phyloP scores from a whole-genome alignment of 495 filamentous ascomycete species.

The Cercophora newfieldiana region DNA sequence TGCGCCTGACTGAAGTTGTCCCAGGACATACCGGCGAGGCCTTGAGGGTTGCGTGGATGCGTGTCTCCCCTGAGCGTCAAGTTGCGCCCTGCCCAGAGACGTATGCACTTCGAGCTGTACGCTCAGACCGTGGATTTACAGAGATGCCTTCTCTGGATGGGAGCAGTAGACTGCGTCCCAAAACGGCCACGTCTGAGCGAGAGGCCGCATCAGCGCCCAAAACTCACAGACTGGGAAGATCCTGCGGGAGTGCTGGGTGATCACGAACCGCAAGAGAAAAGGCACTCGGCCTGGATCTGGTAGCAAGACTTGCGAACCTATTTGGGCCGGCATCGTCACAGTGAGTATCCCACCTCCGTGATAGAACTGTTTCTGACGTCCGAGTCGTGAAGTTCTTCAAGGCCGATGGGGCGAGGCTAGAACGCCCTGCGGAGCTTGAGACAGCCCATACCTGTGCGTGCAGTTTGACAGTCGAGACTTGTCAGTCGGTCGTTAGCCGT shows the following conservation, averaged over 20 bases:
- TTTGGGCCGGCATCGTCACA: not conserved
- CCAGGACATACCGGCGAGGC: not conserved
- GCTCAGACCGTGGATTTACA: constrained; percentile 16
- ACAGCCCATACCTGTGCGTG: not conserved
- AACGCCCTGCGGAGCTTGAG: not conserved
- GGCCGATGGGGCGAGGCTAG: not conserved
- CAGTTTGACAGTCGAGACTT: not conserved
- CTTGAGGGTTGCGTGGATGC: not conserved
- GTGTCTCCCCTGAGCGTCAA: not conserved
- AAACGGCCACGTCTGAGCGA: constrained; percentile 8
- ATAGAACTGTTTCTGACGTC: not conserved
- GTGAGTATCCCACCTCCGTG: not conserved
- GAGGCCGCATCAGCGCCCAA: not conserved
- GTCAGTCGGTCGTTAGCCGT: not conserved
- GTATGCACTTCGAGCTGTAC: constrained; percentile 1
- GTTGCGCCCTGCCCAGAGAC: not conserved
- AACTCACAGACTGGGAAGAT: not conserved
- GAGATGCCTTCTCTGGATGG: not conserved
- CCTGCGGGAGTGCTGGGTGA: not conserved
- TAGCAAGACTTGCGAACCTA: not conserved
- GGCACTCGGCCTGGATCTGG: not conserved
- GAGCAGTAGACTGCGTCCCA: not conserved
- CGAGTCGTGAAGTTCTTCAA: not conserved
- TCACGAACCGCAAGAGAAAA: not conserved
- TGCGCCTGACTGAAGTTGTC: not conserved